Evolutionary conservation across 352 stramenopile species (phyloP).

Genomic region (Phytopythium chamaehyphon): DNA sequence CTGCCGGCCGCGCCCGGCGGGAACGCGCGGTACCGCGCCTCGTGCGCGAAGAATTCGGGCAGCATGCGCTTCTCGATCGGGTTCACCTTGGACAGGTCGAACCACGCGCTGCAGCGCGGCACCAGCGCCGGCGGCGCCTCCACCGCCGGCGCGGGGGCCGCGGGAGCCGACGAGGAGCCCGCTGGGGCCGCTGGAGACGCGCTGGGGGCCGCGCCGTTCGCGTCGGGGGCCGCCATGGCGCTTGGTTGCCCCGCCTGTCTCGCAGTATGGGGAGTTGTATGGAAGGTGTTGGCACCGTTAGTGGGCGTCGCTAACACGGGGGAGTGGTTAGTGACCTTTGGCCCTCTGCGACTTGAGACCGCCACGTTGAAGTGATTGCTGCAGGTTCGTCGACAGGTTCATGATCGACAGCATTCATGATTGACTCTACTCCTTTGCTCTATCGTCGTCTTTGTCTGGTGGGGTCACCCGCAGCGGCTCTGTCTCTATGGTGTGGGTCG

Average conservation of each 20-base stretch:
- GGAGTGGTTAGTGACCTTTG: too few relatives aligned
- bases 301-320: too few relatives aligned
- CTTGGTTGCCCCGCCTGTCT: too few relatives aligned
- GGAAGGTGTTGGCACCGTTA: too few relatives aligned
- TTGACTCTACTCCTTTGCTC: too few relatives aligned
- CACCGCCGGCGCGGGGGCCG: constrained; percentile 7
- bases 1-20: constrained; percentile 14
- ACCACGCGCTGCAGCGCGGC: constrained; percentile 74
- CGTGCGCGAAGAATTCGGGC: constrained; percentile 71
- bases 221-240: constrained; percentile 2
- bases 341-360: too few relatives aligned
- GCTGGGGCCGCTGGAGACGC: background rate
- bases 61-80: constrained; percentile 81
- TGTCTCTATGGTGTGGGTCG: too few relatives aligned
- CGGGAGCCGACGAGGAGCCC: background rate
- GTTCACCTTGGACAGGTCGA: constrained; percentile 72
- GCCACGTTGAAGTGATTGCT: too few relatives aligned
- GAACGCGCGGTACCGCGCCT: constrained; percentile 6
- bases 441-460: too few relatives aligned
- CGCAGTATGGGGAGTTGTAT: too few relatives aligned
- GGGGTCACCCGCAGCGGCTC: background rate
- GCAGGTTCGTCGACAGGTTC: too few relatives aligned
- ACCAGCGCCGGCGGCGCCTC: constrained; percentile 39
- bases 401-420: too few relatives aligned
- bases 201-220: background rate